A percentile compares a stretch with the other conserved stretches of the same genome.
These are phyloP conservation scores for Excoecaria agallocha DNA, from an alignment of 345 rosid genomes.

Conservation along the genomic window DNA sequence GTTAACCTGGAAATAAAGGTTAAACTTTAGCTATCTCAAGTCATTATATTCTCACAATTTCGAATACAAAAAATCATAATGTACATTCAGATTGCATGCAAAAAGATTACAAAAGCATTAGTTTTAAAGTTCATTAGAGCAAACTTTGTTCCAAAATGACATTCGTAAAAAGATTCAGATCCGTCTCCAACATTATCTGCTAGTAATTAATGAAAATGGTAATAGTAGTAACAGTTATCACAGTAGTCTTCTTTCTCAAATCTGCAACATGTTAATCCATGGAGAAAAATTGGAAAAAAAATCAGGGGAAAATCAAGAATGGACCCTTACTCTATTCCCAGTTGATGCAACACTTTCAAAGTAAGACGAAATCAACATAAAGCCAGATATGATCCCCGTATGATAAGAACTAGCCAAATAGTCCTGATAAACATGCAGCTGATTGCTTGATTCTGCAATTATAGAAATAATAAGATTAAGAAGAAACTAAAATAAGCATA, in stretches of 20 bases:
- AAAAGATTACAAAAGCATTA: background rate
- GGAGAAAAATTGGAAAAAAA: background rate
- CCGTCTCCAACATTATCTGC: background rate
- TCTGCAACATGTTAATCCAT: background rate
- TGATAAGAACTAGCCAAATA: conserved; percentile 90
- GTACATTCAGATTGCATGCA: background rate
- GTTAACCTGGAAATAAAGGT: conserved; percentile 49
- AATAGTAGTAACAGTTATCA: background rate
- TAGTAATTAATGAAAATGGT: background rate
- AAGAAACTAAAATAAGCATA: background rate
- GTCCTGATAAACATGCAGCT: conserved; percentile 62
- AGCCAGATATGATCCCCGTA: conserved; percentile 78
- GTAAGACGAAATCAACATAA: conserved; percentile 62
- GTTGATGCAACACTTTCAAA: conserved; percentile 56
- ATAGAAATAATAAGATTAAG: conserved; percentile 3
- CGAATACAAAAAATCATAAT: too few species aligned
- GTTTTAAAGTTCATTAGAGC: background rate
- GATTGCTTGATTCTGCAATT: conserved; percentile 42
- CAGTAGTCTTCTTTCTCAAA: background rate
- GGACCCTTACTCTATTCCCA: conserved; percentile 48
- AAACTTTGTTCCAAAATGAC: background rate
- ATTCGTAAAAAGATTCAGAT: background rate
- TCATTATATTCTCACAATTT: background rate
- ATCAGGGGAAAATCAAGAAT: background rate
- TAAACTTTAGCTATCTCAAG: background rate